A percentile compares a stretch with the other conserved stretches of the same genome.
Evolutionary conservation across 176 grass and related monocot species (phyloP).

Genomic region (Panicum miliaceum): DNA sequence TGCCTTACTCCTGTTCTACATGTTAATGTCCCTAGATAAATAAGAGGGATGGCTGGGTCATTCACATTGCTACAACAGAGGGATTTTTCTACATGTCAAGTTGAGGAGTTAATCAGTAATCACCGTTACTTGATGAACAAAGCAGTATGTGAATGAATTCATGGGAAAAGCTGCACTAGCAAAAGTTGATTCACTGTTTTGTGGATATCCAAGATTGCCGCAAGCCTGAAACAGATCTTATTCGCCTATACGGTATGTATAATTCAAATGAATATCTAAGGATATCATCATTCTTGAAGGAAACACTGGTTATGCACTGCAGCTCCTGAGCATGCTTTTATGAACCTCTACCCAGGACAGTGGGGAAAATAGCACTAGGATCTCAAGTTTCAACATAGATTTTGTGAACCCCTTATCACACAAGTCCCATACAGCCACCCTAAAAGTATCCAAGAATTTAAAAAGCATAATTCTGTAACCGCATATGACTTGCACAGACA

Average conservation of each 20-base stretch:
- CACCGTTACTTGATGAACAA: background rate
- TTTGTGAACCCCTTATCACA: background rate
- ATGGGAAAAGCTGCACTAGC: background rate
- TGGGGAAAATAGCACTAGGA: background rate
- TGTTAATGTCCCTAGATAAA: conserved; percentile 1
- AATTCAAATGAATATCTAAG: conserved; percentile 16
- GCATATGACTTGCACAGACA: background rate
- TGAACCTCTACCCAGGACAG: background rate
- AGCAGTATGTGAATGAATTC: background rate
- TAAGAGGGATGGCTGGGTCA: background rate
- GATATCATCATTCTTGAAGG: background rate
- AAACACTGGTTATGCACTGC: background rate
- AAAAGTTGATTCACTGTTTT: background rate
- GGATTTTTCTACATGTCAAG: background rate
- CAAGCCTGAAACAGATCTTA: background rate
- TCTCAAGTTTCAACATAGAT: background rate
- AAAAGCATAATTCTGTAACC: background rate
- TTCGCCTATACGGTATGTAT: background rate
- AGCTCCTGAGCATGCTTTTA: background rate
- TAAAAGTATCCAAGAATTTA: background rate
- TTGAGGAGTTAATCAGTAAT: background rate
- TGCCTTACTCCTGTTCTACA: conserved; percentile 2
- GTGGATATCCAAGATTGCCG: background rate
- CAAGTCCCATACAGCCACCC: background rate
- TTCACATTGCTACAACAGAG: background rate